A percentile compares a stretch with the other conserved stretches of the same genome.
Evolutionary conservation across 2,329 filamentous ascomycete species (phyloP).

Genomic region (Penicillium sp.): DNA sequence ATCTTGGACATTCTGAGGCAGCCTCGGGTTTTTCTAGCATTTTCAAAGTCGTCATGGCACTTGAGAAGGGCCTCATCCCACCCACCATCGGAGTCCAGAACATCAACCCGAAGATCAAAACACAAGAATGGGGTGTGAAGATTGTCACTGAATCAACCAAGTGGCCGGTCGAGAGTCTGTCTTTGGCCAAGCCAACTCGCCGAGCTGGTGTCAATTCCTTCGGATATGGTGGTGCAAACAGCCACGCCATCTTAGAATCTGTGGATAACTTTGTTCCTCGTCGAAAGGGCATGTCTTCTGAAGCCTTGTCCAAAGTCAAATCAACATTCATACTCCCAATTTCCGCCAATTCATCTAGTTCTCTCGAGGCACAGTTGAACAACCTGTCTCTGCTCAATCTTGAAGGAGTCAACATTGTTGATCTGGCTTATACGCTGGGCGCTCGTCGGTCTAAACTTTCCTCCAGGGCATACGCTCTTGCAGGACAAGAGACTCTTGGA

Average conservation of each 20-base stretch:
- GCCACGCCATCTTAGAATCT: background rate
- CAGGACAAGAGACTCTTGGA: no score
- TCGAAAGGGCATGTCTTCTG: no score
- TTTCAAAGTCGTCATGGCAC: constrained; percentile 5
- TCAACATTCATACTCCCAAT: no score
- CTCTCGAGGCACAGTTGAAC: no score
- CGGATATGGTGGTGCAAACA: constrained; percentile 13
- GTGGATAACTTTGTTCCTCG: no score
- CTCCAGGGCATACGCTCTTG: no score
- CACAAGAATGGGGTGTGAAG: background rate
- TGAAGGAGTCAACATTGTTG: no score
- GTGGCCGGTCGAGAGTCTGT: constrained; percentile 17
- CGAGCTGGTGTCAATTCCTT: constrained; percentile 27
- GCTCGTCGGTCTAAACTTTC: no score
- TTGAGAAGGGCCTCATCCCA: constrained; percentile 21
- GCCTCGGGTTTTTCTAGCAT: background rate
- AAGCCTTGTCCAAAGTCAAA: no score
- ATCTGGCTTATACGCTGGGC: no score
- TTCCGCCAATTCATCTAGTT: no score
- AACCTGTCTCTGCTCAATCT: no score
- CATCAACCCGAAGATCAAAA: background rate
- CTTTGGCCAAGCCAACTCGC: background rate
- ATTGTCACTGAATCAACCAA: background rate
- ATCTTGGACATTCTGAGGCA: constrained; percentile 23
- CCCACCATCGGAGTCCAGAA: background rate